Evolutionary conservation across 306 rosid species (phyloP).

Genomic region (Aeschynomene evenia): DNA sequence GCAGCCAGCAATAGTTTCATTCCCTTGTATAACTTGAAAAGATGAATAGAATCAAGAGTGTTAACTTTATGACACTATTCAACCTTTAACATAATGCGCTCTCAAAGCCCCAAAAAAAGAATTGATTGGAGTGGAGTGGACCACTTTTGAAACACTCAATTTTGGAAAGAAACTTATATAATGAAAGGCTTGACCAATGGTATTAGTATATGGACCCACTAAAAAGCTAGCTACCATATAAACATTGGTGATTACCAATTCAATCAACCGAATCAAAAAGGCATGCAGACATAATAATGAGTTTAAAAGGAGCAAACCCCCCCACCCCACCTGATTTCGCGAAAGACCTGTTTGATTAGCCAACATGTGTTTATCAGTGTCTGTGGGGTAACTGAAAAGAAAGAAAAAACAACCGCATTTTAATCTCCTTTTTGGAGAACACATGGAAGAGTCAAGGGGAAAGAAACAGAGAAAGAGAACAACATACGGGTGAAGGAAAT

Average conservation of each 20-base stretch:
- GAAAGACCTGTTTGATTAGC: conserved; percentile 95
- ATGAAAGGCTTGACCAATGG: neutral
- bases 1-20: neutral
- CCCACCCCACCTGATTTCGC: conserved; percentile 93
- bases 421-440: neutral
- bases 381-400: conserved; percentile 86
- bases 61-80: neutral
- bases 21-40: neutral
- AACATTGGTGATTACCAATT: conserved; percentile 1
- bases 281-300: conserved; percentile 15
- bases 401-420: neutral
- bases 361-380: conserved; percentile 92
- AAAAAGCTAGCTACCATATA: neutral
- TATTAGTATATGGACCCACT: conserved; percentile 11
- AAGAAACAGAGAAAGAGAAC: neutral
- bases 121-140: no score
- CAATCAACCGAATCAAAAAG: conserved; percentile 19
- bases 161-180: neutral
- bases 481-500: conserved; percentile 97
- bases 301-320: conserved; percentile 32
- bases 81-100: neutral
- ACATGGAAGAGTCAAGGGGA: neutral
- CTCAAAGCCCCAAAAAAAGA: neutral
- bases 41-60: neutral
- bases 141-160: conserved; percentile 6